phyloP scores from a whole-genome alignment of 73 alveolate species.

The Breviolum minutum region DNA sequence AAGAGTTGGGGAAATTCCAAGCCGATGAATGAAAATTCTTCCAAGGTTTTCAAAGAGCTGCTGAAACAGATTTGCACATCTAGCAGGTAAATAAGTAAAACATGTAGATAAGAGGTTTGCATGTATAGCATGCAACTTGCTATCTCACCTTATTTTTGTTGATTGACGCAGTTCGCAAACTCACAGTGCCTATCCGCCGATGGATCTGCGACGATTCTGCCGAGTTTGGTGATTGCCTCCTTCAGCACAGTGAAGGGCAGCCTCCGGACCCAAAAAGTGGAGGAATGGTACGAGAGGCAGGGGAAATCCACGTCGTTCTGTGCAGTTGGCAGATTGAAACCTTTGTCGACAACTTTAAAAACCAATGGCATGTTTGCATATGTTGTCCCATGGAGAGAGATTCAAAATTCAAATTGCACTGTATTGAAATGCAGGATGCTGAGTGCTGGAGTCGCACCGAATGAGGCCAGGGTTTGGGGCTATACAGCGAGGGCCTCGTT shows the following conservation, averaged over 20 bases:
- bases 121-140: too few relatives aligned
- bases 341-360: background rate
- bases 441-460: constrained; percentile 24
- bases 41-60: too few relatives aligned
- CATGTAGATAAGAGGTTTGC: background rate
- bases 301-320: background rate
- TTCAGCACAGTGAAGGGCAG: constrained; percentile 43
- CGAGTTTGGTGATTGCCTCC: constrained; percentile 31
- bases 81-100: background rate
- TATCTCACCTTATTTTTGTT: background rate
- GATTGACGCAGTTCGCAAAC: background rate
- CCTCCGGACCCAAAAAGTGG: background rate
- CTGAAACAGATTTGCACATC: too few relatives aligned
- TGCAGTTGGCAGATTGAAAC: background rate
- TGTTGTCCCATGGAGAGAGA: too few relatives aligned
- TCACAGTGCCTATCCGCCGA: background rate
- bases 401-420: too few relatives aligned
- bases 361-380: background rate
- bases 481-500: background rate
- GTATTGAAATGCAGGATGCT: background rate
- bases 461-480: background rate
- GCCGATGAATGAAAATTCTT: too few relatives aligned
- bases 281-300: constrained; percentile 52
- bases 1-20: background rate
- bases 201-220: background rate